Conservation (phyloP, 2,329 filamentous ascomycete species). For the Laburnicola sp. region DNA sequence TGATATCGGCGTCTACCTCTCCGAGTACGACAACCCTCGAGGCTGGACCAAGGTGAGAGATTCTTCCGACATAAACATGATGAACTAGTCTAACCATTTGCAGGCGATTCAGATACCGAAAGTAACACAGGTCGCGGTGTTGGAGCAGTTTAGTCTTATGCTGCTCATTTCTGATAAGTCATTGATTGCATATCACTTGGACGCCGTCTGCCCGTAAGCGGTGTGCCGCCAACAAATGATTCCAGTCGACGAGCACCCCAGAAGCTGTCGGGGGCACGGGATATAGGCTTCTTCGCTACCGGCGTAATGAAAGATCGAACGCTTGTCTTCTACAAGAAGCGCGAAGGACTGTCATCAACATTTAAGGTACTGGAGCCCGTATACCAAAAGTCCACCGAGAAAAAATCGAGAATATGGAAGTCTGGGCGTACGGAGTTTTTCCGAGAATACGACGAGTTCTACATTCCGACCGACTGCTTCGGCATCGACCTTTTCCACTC, state of each 20-base stretch:
- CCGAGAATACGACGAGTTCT: constrained; percentile 98
- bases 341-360: constrained; percentile 85
- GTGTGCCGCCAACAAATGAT: constrained; percentile 65
- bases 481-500: constrained; percentile 96
- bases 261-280: constrained; percentile 80
- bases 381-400: constrained; percentile 87
- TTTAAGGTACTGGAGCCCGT: constrained; percentile 98
- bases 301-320: constrained; percentile 96
- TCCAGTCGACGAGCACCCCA: constrained; percentile 85
- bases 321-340: constrained; percentile 95
- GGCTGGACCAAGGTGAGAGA: constrained; percentile 81
- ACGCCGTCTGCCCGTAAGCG: constrained; percentile 69
- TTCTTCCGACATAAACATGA: constrained; percentile 6
- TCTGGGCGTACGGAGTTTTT: constrained; percentile 88
- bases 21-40: constrained; percentile 84
- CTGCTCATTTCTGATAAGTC: constrained; percentile 89
- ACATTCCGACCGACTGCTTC: constrained; percentile 93
- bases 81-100: constrained; percentile 30
- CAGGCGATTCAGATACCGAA: constrained; percentile 74
- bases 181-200: constrained; percentile 89
- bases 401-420: constrained; percentile 70
- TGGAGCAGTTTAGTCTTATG: constrained; percentile 94
- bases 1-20: constrained; percentile 89
- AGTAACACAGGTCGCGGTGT: constrained; percentile 89
- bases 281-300: constrained; percentile 95